phyloP scores from a whole-genome alignment of 371 early-diverging fungal species.

The Syncephalastrum racemosum region DNA sequence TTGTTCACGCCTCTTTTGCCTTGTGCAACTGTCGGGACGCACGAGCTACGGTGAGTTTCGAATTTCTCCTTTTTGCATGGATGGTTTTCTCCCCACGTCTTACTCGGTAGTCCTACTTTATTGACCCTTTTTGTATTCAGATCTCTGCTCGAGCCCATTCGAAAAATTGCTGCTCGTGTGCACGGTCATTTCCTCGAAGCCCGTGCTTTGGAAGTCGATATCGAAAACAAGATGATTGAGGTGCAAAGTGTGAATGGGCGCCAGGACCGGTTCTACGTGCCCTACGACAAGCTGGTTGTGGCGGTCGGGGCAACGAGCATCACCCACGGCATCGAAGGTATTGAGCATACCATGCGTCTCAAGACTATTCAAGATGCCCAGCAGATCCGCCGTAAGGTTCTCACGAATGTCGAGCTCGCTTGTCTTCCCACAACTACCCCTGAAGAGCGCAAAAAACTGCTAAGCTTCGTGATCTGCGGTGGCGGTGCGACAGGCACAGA shows the following conservation, averaged over 20 bases:
- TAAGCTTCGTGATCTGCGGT: slow-evolving; percentile 76
- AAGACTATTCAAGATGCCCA: slow-evolving; percentile 77
- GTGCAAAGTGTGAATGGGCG: slow-evolving; percentile 32
- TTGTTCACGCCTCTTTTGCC: slow-evolving; percentile 83
- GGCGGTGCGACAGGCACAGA: slow-evolving; percentile 78
- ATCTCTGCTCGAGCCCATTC: slow-evolving; percentile 70
- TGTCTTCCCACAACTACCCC: slow-evolving; percentile 68
- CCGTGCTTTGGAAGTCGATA: slow-evolving; percentile 65
- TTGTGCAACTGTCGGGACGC: slow-evolving; percentile 70
- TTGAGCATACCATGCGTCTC: slow-evolving; percentile 67
- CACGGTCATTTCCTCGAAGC: slow-evolving; percentile 58
- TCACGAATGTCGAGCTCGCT: slow-evolving; percentile 83
- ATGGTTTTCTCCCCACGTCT: neutral
- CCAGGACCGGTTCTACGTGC: slow-evolving; percentile 50
- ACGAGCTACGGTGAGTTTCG: slow-evolving; percentile 31
- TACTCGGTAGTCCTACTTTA: slow-evolving; percentile 22
- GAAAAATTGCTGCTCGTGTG: slow-evolving; percentile 55
- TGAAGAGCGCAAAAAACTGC: slow-evolving; percentile 73
- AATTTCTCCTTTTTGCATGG: slow-evolving; percentile 1
- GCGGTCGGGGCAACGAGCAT: slow-evolving; percentile 80
- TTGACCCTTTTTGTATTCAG: slow-evolving; percentile 19
- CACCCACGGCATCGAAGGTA: slow-evolving; percentile 80
- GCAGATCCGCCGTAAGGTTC: slow-evolving; percentile 61
- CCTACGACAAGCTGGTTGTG: slow-evolving; percentile 82
- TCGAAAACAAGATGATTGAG: slow-evolving; percentile 60